These are phyloP conservation scores for Fragilaria crotonensis DNA, from an alignment of 108 stramenopile species.

Conservation along the genomic window DNA sequence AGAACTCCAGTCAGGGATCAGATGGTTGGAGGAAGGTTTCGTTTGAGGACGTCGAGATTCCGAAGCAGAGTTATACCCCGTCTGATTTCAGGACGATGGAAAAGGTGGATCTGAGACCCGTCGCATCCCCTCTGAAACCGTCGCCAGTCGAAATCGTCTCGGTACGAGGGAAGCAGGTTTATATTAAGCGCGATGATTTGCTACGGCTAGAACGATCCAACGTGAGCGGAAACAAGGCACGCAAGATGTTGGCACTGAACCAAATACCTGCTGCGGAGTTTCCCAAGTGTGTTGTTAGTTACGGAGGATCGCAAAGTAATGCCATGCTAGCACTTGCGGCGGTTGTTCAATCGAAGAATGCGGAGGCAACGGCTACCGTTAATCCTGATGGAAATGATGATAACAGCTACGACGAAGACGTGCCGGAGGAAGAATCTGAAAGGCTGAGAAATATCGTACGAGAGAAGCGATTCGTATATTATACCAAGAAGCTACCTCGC, in stretches of 20 bases:
- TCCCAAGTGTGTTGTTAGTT: slow-evolving; percentile 72
- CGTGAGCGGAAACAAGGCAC: slow-evolving; percentile 80
- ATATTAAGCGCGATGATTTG: slow-evolving; percentile 71
- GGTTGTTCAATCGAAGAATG: slow-evolving; percentile 63
- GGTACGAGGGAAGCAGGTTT: slow-evolving; percentile 51
- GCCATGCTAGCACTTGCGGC: slow-evolving; percentile 91
- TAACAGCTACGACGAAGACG: slow-evolving; percentile 9
- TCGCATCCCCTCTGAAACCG: slow-evolving; percentile 7
- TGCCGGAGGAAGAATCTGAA: slow-evolving; percentile 2
- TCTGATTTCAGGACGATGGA: background rate
- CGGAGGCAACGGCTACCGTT: slow-evolving; percentile 1
- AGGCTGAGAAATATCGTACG: background rate
- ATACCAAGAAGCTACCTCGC: slow-evolving; percentile 80
- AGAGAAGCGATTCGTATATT: slow-evolving; percentile 72
- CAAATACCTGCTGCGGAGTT: slow-evolving; percentile 40
- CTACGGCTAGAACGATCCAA: slow-evolving; percentile 53
- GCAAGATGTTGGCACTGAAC: slow-evolving; percentile 67
- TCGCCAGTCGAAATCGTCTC: slow-evolving; percentile 56
- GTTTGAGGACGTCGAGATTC: too few relatives aligned
- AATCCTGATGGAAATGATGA: background rate
- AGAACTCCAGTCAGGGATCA: too few relatives aligned
- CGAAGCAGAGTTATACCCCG: too few relatives aligned
- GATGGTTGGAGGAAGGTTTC: too few relatives aligned
- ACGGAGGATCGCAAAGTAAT: slow-evolving; percentile 91
- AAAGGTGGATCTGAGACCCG: background rate